Evolutionary conservation across 163 green algal genomes (phyloP).

Genomic region (Scenedesmus sp.): DNA sequence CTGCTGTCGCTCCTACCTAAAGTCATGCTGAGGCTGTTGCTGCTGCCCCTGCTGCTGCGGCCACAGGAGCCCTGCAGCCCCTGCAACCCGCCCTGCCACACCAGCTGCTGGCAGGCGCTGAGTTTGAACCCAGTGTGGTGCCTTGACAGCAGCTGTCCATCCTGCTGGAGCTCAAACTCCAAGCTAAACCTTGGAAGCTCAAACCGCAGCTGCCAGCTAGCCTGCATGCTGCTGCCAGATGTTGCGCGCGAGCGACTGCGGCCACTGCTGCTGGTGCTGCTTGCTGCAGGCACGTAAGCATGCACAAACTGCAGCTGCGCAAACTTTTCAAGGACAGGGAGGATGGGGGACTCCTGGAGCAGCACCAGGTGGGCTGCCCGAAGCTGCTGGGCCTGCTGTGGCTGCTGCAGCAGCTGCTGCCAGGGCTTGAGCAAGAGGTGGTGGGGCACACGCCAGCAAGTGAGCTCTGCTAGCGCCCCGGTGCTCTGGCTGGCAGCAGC

Average conservation of each 20-base stretch:
- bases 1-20: background rate
- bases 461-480: background rate
- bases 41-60: background rate
- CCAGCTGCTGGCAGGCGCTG: conserved; percentile 61
- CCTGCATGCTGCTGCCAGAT: background rate
- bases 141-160: background rate
- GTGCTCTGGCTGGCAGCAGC: background rate
- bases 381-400: background rate
- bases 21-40: conserved; percentile 12
- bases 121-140: conserved; percentile 23
- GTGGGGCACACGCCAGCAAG: conserved; percentile 58
- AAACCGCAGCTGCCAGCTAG: background rate
- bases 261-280: background rate
- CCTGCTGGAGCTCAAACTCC: conserved; percentile 29
- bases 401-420: conserved; percentile 59
- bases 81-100: conserved; percentile 55
- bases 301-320: conserved; percentile 65
- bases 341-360: background rate
- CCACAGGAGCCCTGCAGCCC: too few species aligned
- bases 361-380: background rate
- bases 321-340: conserved; percentile 59
- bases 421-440: conserved; percentile 54
- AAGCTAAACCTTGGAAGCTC: conserved; percentile 20
- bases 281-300: conserved; percentile 19
- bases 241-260: background rate